Evolutionary conservation across 768 basidiomycete genomes (phyloP).

Genomic region (Pleurotus platypus): DNA sequence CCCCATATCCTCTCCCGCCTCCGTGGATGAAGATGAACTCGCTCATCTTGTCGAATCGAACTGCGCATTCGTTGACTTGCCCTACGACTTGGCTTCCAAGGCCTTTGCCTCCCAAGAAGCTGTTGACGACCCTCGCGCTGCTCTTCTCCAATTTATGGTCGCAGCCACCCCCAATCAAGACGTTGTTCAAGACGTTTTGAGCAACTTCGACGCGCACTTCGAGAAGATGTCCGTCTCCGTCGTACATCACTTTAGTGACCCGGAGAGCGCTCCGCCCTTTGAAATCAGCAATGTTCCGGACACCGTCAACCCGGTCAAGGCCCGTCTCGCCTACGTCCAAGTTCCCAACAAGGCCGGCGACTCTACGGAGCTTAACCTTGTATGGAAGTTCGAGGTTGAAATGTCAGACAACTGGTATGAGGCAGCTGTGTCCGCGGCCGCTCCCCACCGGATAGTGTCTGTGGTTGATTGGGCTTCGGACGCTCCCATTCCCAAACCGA

Average conservation of each 20-base stretch:
- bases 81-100: slow-evolving; percentile 29
- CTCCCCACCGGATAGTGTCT: slow-evolving; percentile 79
- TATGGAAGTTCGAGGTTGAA: slow-evolving; percentile 93
- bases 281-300: slow-evolving; percentile 65
- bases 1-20: slow-evolving; percentile 22
- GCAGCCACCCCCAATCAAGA: slow-evolving; percentile 57
- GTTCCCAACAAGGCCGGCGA: slow-evolving; percentile 65
- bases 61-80: slow-evolving; percentile 47
- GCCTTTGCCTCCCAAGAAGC: slow-evolving; percentile 21
- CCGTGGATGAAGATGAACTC: slow-evolving; percentile 15
- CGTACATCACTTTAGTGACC: slow-evolving; percentile 41
- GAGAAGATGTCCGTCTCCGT: slow-evolving; percentile 43
- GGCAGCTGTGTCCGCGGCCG: slow-evolving; percentile 68
- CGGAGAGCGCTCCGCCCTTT: slow-evolving; percentile 33
- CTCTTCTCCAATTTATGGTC: slow-evolving; percentile 77
- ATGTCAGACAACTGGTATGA: slow-evolving; percentile 98
- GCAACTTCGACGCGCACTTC: slow-evolving; percentile 47
- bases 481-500: slow-evolving; percentile 46
- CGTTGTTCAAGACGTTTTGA: slow-evolving; percentile 45
- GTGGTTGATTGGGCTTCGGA: slow-evolving; percentile 96
- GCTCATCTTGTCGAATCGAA: slow-evolving; percentile 53
- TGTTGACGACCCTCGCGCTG: slow-evolving; percentile 39
- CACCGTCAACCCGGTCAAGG: slow-evolving; percentile 77
- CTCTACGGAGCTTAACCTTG: slow-evolving; percentile 60
- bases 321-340: slow-evolving; percentile 76